A percentile compares a stretch with the other conserved stretches of the same genome.
Evolutionary conservation across 1,139 yeast genomes (phyloP).

Genomic region (Debaryomyces sp.): DNA sequence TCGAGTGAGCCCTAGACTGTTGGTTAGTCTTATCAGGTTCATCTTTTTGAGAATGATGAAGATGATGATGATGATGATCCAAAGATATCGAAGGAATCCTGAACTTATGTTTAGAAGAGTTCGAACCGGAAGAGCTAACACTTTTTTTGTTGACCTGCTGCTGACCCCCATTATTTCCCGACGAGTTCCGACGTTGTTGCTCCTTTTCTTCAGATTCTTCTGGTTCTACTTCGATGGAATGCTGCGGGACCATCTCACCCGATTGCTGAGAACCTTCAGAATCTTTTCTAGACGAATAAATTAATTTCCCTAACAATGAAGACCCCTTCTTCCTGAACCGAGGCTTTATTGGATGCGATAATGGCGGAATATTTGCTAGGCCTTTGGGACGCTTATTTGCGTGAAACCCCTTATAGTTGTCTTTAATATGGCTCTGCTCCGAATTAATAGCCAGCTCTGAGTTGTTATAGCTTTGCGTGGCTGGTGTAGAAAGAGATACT

Average conservation of each 20-base stretch:
- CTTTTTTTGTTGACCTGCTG: slow-evolving; percentile 18
- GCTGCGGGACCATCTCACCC: slow-evolving; percentile 2
- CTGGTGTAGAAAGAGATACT: slow-evolving; percentile 19
- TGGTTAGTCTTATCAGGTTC: slow-evolving; percentile 3
- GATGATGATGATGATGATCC: slow-evolving; percentile 34
- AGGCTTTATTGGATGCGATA: slow-evolving; percentile 54
- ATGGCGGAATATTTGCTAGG: slow-evolving; percentile 46
- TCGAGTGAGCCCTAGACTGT: not conserved
- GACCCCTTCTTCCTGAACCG: slow-evolving; percentile 46
- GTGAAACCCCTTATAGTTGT: slow-evolving; percentile 54
- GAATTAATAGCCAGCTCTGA: not conserved
- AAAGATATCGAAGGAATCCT: slow-evolving; percentile 39
- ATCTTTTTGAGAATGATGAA: slow-evolving; percentile 13
- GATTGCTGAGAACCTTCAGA: slow-evolving; percentile 23
- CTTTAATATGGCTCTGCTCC: slow-evolving; percentile 18
- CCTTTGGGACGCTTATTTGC: slow-evolving; percentile 35
- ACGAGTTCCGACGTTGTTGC: not conserved
- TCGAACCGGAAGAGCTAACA: slow-evolving; percentile 20
- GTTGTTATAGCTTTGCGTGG: not conserved
- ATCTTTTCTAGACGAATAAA: slow-evolving; percentile 45
- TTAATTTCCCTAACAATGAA: slow-evolving; percentile 51
- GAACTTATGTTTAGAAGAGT: slow-evolving; percentile 23
- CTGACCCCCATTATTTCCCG: not conserved
- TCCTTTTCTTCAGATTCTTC: slow-evolving; percentile 5
- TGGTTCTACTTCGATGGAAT: not conserved